A percentile compares a stretch with the other conserved stretches of the same genome.
phyloP scores from a whole-genome alignment of 176 grass and related monocot species.

The Elymus sibiricus region DNA sequence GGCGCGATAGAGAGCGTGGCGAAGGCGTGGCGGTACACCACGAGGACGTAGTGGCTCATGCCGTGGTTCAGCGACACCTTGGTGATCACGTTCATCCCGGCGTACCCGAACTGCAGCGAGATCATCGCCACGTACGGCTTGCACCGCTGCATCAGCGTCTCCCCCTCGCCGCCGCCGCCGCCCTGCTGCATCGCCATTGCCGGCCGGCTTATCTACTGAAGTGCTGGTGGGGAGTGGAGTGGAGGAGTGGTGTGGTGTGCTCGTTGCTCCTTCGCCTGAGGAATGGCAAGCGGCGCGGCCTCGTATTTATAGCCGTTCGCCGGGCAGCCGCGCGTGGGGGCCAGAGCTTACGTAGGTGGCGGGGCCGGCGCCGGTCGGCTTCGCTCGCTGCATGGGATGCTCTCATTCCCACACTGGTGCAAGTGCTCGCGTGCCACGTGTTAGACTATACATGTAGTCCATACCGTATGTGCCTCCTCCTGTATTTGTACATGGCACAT shows the following conservation, averaged over 20 bases:
- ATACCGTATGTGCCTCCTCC: no score
- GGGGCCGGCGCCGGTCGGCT: neutral
- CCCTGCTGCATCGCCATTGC: slow-evolving; percentile 36
- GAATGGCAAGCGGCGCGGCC: neutral
- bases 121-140: slow-evolving; percentile 98
- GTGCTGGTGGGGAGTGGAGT: neutral
- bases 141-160: slow-evolving; percentile 63
- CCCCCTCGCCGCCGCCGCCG: neutral
- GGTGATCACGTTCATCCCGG: slow-evolving; percentile 99
- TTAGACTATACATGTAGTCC: no score
- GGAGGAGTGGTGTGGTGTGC: neutral
- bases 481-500: no score
- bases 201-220: neutral
- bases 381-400: neutral
- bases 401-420: neutral
- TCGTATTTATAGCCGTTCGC: slow-evolving; percentile 30
- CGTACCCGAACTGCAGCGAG: slow-evolving; percentile 97
- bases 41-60: slow-evolving; percentile 98
- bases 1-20: slow-evolving; percentile 97
- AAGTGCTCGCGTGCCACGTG: neutral
- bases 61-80: slow-evolving; percentile 99
- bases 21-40: slow-evolving; percentile 97
- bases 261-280: neutral
- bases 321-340: slow-evolving; percentile 2
- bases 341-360: slow-evolving; percentile 12